Conservation (phyloP, 2,329 filamentous ascomycete genomes). For the Trichophyton mentagrophytes region DNA sequence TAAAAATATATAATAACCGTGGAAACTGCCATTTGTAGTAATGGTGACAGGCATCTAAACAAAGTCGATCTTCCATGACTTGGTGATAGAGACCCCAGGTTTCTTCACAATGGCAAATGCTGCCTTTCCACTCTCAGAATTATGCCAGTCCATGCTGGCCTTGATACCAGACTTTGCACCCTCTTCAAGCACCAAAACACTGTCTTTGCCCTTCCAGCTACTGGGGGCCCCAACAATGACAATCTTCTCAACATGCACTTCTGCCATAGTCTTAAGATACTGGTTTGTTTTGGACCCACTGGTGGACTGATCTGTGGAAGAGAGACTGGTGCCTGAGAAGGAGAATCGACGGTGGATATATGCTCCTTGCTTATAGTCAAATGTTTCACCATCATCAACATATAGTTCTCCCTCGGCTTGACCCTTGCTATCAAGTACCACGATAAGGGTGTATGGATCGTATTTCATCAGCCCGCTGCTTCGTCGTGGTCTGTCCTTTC, state of each 20-base stretch:
- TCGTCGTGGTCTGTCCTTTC: constrained; percentile 74
- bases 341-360: constrained; percentile 77
- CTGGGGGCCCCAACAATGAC: constrained; percentile 68
- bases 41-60: constrained; percentile 9
- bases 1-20: not conserved
- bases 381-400: constrained; percentile 85
- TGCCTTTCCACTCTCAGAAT: constrained; percentile 41
- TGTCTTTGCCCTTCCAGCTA: constrained; percentile 53
- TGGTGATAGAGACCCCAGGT: constrained; percentile 49
- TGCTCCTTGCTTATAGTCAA: constrained; percentile 71
- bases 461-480: constrained; percentile 82
- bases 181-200: constrained; percentile 41
- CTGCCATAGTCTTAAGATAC: constrained; percentile 67
- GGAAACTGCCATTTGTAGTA: not conserved
- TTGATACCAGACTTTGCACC: constrained; percentile 31
- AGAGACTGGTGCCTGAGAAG: constrained; percentile 49
- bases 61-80: constrained; percentile 52
- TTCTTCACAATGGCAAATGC: constrained; percentile 52
- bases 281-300: constrained; percentile 52
- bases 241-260: constrained; percentile 70
- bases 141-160: constrained; percentile 48
- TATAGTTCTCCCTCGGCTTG: constrained; percentile 75
- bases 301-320: constrained; percentile 53
- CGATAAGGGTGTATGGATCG: constrained; percentile 86
- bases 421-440: constrained; percentile 55